Evolutionary conservation across 1,139 yeast species (phyloP), one percentile per base, ranked within the genome.

Genomic region (Taphrina populina): DNA sequence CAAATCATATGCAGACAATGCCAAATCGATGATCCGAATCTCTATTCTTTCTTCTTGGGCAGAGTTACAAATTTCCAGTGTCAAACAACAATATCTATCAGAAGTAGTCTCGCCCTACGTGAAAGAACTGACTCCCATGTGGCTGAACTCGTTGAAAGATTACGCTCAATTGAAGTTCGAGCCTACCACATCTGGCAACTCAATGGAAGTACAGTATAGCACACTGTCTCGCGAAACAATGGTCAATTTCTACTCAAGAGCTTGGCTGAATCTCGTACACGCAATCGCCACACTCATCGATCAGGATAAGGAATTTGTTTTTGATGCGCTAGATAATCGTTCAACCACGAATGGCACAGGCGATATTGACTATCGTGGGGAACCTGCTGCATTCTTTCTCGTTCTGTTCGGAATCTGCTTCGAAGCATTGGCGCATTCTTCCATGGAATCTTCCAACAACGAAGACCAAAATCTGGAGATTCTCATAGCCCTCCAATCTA

Each of bases 21-120:
- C 74, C 0, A 80, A 80, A 61, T 79, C 80, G 51, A 79, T 83
- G 59, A 76, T 88, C 46, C 82, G 82, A 61, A 71, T 88, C 19
- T 79, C 94, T 0, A 79, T 88, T 36, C 73, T 92, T 60, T 83
- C 88, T 61, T 82, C 95, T 33, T 92, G 98, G 97, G 96, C 97
- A 0, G 78, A 82, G 52, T 71, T 92, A 52, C 81, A 80, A 57
- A 77, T 85, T 30, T 73, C 79, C 26, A 64, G 71, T 30, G 60
- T 58, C 19, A 69, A 67, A 4, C 62, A 67, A 60, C 70, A 66
- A n/a, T 71, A 72, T 51, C 69, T 73, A 30, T 62, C 63, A 2
- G 75, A 71, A 32, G 76, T 84, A 11, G 73, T 84, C n/a, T 69
- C 73, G 19, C 81, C 81, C 26, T 83, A 87, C 64, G 75, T 82